Base-by-base conservation (phyloP, 1,284 basidiomycete species). In the Clitocybe nebularis region DNA sequence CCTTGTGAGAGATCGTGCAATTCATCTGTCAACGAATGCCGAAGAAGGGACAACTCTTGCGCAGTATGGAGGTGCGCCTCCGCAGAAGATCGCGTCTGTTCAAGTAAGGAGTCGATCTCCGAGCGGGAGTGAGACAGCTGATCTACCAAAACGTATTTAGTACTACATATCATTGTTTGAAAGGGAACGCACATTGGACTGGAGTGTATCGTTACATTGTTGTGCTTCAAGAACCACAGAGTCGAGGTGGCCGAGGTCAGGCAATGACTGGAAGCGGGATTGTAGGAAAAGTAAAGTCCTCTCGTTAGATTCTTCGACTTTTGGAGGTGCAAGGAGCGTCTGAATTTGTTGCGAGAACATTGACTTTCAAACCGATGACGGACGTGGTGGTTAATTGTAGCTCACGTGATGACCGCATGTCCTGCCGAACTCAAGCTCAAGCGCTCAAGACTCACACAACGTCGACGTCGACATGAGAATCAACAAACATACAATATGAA, bases 11-110 rank as follows among this genome's bases (percentile, higher is more conserved):
- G 68, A 56, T 81, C 71, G 29, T 77, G 64, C 43, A 91, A 68
- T 62, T 93, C 81, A 65, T 93, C 79, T 45, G 84, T 72, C 47
- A 94, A 68, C 39, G 76, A 77, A 60, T 91, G 88, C 17, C 89
- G 74, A 24, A 84, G 64, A n/a, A 89, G 68, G 0, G 84, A 81
- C 23, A 91, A 67, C 40, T 83, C 77, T 54, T 88, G 83, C 0
- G 88, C 85, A 8, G 77, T 74, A 39, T 74, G 64, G 9, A 88
- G 65, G 36, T 78, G 68, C 22, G 62, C 55, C 36, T 70, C 54
- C 3, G 72, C 72, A 16, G 64, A 57, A 16, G 58, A 46, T 24
- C 72, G 69, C 2, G 78, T 75, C 32, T 70, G 55, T 1, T 58
- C 52, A 14, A 83, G 64, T 23, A 79, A 54, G 2, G 53, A 44